These are phyloP conservation scores for Dactylellina sp. DNA, from an alignment of 2,329 filamentous ascomycete species.

Conservation along the genomic window DNA sequence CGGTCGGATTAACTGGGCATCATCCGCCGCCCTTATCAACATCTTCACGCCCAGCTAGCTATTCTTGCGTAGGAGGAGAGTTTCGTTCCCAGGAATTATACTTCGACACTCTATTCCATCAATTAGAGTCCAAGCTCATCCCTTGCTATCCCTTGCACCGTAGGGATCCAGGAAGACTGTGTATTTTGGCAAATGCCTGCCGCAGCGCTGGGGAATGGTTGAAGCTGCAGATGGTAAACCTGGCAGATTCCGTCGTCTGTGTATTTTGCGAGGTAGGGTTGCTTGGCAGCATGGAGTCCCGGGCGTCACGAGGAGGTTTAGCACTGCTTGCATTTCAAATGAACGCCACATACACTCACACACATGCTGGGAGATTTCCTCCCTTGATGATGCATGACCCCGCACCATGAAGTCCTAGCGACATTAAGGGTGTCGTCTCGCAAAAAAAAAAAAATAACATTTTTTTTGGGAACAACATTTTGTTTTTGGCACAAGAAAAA, in stretches of 20 bases:
- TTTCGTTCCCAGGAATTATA: conserved; percentile 46
- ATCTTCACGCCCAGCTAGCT: conserved; percentile 4
- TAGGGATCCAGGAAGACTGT: conserved; percentile 48
- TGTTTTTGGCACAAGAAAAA: conserved; percentile 25
- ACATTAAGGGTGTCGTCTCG: conserved; percentile 49
- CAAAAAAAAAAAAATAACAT: background rate
- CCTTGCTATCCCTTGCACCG: conserved; percentile 35
- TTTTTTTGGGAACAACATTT: background rate
- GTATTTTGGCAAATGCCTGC: conserved; percentile 56
- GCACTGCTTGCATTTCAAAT: conserved; percentile 48
- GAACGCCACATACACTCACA: conserved; percentile 44
- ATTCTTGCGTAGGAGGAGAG: conserved; percentile 18
- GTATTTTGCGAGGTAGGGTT: conserved; percentile 36
- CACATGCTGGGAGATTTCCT: conserved; percentile 13
- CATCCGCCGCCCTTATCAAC: conserved; percentile 12
- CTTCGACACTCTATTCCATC: conserved; percentile 38
- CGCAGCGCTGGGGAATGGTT: conserved; percentile 40
- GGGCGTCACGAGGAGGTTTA: conserved; percentile 56
- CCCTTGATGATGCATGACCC: conserved; percentile 51
- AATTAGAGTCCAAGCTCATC: conserved; percentile 7
- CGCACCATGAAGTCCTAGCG: conserved; percentile 49
- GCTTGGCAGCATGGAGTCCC: conserved; percentile 52
- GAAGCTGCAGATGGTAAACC: conserved; percentile 34
- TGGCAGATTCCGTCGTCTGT: conserved; percentile 38
- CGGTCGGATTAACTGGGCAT: conserved; percentile 42